phyloP scores from a whole-genome alignment of 2,329 filamentous ascomycete genomes.

The Paraphaeosphaeria minitans region DNA sequence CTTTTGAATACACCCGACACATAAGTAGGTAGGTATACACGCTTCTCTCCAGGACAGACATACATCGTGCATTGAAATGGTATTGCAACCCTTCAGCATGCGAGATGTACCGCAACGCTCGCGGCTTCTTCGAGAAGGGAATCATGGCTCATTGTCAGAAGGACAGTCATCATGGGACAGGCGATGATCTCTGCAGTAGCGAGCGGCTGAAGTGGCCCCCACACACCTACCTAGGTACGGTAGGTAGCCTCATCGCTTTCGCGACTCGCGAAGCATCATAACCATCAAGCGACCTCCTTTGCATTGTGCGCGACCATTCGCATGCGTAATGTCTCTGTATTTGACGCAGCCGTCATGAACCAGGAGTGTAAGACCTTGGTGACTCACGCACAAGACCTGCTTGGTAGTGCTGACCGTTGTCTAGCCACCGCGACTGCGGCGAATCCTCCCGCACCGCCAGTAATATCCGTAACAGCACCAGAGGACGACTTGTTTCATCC shows the following conservation, averaged over 20 bases:
- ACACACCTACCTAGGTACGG: too few species aligned
- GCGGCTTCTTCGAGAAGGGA: background rate
- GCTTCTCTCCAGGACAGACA: too few species aligned
- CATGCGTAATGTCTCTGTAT: background rate
- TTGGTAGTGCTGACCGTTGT: background rate
- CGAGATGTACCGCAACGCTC: background rate
- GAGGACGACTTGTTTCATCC: constrained; percentile 1
- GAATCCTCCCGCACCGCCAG: background rate
- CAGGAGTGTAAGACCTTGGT: background rate
- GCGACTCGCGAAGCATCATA: background rate
- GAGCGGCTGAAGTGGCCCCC: constrained; percentile 5
- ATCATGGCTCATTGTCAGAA: background rate
- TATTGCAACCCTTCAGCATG: too few species aligned
- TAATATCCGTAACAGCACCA: constrained; percentile 2
- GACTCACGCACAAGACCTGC: background rate
- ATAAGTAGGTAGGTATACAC: too few species aligned
- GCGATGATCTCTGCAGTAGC: constrained; percentile 2
- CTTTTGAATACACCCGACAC: too few species aligned
- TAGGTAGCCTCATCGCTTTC: constrained; percentile 3
- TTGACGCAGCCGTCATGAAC: background rate
- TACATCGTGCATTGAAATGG: too few species aligned
- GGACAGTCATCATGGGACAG: too few species aligned
- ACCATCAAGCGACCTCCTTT: background rate
- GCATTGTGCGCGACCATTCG: background rate
- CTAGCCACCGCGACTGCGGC: constrained; percentile 1